These are phyloP conservation scores for Podosphaera leucotricha DNA, from an alignment of 2,329 filamentous ascomycete species.

Conservation along the genomic window DNA sequence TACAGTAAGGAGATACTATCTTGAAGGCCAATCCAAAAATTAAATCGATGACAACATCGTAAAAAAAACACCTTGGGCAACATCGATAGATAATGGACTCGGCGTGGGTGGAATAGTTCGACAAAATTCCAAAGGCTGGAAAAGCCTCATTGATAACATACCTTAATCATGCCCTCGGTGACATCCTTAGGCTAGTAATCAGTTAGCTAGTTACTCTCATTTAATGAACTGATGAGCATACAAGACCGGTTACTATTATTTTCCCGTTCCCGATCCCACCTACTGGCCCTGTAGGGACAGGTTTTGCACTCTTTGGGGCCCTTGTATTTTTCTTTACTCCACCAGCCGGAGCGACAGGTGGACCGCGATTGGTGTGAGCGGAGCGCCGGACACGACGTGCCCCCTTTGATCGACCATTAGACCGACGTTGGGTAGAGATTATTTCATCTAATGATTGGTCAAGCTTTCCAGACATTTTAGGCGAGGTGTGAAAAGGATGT, in stretches of 20 bases:
- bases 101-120: constrained; percentile 32
- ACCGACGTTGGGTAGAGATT: constrained; percentile 43
- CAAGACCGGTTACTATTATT: constrained; percentile 96
- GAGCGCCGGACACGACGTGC: constrained; percentile 25
- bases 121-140: constrained; percentile 44
- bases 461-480: constrained; percentile 33
- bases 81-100: constrained; percentile 11
- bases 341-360: constrained; percentile 48
- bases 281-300: constrained; percentile 39
- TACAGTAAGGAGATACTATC: constrained; percentile 18
- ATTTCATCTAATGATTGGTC: constrained; percentile 96
- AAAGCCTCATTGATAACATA: constrained; percentile 85
- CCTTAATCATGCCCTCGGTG: constrained; percentile 94
- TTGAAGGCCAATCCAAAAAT: constrained; percentile 9
- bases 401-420: constrained; percentile 7
- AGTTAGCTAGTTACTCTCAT: constrained; percentile 2
- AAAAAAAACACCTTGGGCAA: constrained; percentile 6
- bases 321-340: constrained; percentile 61
- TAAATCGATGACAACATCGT: constrained; percentile 5
- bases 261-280: constrained; percentile 56
- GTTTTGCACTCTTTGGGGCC: constrained; percentile 35
- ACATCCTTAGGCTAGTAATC: constrained; percentile 66
- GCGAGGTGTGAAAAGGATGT: background rate
- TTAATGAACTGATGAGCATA: constrained; percentile 26
- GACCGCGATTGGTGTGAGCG: constrained; percentile 20